These are phyloP conservation scores for Pseudogymnoascus sp. DNA, from an alignment of 2,329 filamentous ascomycete genomes.

Conservation along the genomic window DNA sequence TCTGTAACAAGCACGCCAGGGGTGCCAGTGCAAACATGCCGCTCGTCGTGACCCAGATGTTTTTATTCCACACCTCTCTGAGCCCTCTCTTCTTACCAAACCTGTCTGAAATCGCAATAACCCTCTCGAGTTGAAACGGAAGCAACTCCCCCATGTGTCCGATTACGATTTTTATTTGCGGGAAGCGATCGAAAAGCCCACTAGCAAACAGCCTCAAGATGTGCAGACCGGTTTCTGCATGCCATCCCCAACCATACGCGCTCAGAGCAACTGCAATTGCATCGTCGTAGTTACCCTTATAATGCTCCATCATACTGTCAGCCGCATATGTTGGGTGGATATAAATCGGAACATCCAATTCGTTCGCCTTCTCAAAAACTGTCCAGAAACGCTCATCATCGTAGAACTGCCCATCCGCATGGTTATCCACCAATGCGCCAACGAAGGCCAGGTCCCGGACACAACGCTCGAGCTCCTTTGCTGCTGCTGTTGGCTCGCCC, in stretches of 20 bases:
- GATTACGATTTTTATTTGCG: conserved; percentile 46
- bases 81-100: conserved; percentile 34
- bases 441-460: conserved; percentile 39
- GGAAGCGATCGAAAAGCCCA: conserved; percentile 48
- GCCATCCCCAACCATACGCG: conserved; percentile 42
- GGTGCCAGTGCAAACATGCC: conserved; percentile 44
- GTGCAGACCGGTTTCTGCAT: conserved; percentile 42
- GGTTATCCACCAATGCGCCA: conserved; percentile 41
- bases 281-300: conserved; percentile 27
- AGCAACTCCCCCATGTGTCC: conserved; percentile 47
- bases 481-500: conserved; percentile 30
- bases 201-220: conserved; percentile 42
- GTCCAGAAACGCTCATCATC: conserved; percentile 37
- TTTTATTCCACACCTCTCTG: conserved; percentile 44
- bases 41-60: conserved; percentile 51
- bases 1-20: conserved; percentile 37
- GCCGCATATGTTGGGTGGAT: conserved; percentile 34
- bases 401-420: conserved; percentile 34
- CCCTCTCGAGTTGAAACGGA: conserved; percentile 47
- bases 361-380: conserved; percentile 34
- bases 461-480: conserved; percentile 32
- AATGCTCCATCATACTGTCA: conserved; percentile 24
- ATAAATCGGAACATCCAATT: conserved; percentile 37
- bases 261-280: conserved; percentile 30
- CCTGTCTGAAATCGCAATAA: conserved; percentile 26